Evolutionary conservation across 1,284 basidiomycete genomes (phyloP), one percentile per base, ranked within the genome.

Genomic region (Hypsizygus ulmarius): DNA sequence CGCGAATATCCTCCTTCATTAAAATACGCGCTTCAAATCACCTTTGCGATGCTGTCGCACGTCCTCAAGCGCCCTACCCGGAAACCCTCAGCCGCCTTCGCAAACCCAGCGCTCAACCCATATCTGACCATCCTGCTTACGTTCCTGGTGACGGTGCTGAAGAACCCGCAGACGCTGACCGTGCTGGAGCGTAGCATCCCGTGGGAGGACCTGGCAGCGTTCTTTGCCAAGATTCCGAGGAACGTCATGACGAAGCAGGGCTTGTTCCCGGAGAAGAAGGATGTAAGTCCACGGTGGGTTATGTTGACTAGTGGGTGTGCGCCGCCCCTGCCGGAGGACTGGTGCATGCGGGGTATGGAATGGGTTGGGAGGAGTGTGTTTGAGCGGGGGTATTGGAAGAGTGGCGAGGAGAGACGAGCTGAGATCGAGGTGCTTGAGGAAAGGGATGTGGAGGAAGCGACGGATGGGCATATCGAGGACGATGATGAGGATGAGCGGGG

Each of bases 291-390:
- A 15, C 71, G 74, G 10, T 82, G 81, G 74, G 59, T 70, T 8
- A 79, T 87, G 74, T 69, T 89, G 34, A 82, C 83, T 0, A 79
- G 72, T 48, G 76, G 78, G 6, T 83, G 78, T 46, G 71, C 79
- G 10, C 89, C 81, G 1, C 87, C 93, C 0, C 71, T 99, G 2
- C 82, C 90, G 0, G 97, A 99, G 65, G 97, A 99, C 64, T 97
- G 94, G 93, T 91, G 90, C 58, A 68, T 98, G 52, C 80, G 95
- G 27, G 97, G 97, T 3, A 90, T 95, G 82, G 90, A 93, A 54
- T 99, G 96, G 96, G 86, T 91, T 1, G 87, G 90, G 5, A 78
- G 91, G 52, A 81, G 84, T 48, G 84, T 97, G 1, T 97, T 88
- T 64, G 92, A 94, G 63, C 81, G 90, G 37, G 93, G 94, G 0